A percentile compares a stretch with the other conserved stretches of the same genome.
phyloP scores from a whole-genome alignment of 345 rosid species.

The Salix brachista region DNA sequence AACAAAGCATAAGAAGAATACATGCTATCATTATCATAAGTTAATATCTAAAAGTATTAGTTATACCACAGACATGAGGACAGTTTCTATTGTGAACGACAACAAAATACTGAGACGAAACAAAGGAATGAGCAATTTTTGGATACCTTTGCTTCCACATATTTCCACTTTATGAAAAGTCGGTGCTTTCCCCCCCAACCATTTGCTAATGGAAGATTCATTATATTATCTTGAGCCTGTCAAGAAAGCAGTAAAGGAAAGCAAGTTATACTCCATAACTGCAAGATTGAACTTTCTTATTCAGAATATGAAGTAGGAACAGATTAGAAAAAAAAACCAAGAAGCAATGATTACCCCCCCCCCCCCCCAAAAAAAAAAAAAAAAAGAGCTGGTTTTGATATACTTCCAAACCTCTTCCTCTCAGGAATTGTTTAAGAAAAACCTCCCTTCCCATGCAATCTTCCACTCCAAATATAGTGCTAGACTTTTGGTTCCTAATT shows the following conservation, averaged over 20 bases:
- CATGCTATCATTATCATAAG: neutral
- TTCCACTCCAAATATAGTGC: too few species aligned
- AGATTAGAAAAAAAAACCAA: neutral
- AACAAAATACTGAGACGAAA: neutral
- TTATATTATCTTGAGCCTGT: constrained; percentile 93
- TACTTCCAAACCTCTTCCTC: too few species aligned
- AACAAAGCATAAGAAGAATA: neutral
- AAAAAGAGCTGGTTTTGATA: too few species aligned
- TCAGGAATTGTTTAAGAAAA: too few species aligned
- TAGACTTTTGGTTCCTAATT: too few species aligned
- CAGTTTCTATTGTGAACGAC: neutral
- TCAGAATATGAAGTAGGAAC: neutral
- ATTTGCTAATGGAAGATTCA: constrained; percentile 80
- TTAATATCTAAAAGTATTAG: constrained; percentile 1
- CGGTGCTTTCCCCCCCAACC: constrained; percentile 98
- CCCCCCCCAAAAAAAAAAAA: too few species aligned
- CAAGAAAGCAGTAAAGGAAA: constrained; percentile 18
- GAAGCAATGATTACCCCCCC: neutral
- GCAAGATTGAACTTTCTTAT: neutral
- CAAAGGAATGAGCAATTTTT: neutral
- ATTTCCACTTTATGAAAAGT: constrained; percentile 88
- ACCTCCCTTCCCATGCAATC: too few species aligned
- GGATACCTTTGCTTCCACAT: constrained; percentile 78
- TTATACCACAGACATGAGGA: neutral
- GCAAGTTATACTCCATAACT: constrained; percentile 16